These are phyloP conservation scores for Moricandia arvensis DNA, from an alignment of 345 rosid species.

Conservation along the genomic window DNA sequence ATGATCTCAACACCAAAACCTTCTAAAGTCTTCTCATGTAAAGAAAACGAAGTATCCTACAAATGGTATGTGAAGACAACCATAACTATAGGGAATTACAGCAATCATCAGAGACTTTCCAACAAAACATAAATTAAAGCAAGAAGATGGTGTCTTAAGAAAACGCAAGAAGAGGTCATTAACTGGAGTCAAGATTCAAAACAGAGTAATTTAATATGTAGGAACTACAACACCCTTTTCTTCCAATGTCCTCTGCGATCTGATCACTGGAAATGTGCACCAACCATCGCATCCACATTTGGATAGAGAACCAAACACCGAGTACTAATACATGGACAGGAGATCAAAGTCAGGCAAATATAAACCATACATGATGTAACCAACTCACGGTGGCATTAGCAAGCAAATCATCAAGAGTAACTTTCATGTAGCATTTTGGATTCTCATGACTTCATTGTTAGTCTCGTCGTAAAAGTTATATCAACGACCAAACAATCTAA, in stretches of 20 bases:
- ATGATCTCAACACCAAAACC: conserved; percentile 92
- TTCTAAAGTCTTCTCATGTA: conserved; percentile 93
- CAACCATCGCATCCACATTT: conserved; percentile 99
- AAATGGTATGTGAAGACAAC: conserved; percentile 95
- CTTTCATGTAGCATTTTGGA: too few species aligned
- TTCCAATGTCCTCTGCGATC: conserved; percentile 81
- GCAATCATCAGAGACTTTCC: conserved; percentile 93
- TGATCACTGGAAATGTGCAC: conserved; percentile 97
- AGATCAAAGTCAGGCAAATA: conserved; percentile 31
- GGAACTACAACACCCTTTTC: conserved; percentile 64
- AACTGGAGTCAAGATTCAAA: not conserved
- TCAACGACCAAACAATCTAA: too few species aligned
- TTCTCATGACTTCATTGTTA: too few species aligned
- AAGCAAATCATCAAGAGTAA: too few species aligned
- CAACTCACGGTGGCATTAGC: too few species aligned
- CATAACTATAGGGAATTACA: conserved; percentile 19
- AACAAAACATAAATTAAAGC: not conserved
- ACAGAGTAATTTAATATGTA: not conserved
- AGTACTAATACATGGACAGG: conserved; percentile 48
- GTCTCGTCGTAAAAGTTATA: too few species aligned
- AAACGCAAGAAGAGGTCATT: conserved; percentile 8
- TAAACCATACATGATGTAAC: not conserved
- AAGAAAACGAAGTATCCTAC: conserved; percentile 70
- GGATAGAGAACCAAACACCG: conserved; percentile 82
- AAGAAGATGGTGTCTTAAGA: not conserved